Base-by-base conservation (phyloP, 169 alveolate species). In the Plasmodium falciparum region DNA sequence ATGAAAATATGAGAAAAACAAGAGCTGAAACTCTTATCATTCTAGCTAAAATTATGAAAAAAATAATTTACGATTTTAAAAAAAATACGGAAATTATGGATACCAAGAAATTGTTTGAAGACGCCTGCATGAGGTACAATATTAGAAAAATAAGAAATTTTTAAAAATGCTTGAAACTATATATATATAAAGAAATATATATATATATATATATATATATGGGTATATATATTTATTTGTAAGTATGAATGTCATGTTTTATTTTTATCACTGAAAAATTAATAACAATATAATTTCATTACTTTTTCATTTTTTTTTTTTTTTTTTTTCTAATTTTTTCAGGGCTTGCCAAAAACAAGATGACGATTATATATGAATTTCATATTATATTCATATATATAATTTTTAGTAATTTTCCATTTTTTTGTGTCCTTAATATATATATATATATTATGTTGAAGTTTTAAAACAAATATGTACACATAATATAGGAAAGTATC, bases 1-100 rank as follows among this genome's bases (percentile, higher is more conserved):
- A 95, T 59, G 88, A 92, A 33, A 90, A 88, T 0, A 76, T 93
- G 93, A 93, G 98, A 33, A 74, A 94, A 65, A 92, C 92, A 54
- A 92, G 98, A n/a, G 98, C 98, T 3, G 95, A 95, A 83, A 97
- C 97, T 26, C 94, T 96, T 45, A 93, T 95, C 4, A 96, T 92
- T 62, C 72, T 95, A 80, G 98, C 98, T 8, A 90, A 93, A 26
- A 89, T 94, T 58, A 95, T 96, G 88, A 94, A 94, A 92, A 90
- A 78, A 50, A 96, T 78, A n/a, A 78, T 78, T 20, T 69, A 78
- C 24, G 78, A 78, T 5, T 78, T 49, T 78, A 66, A 65, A 43
- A 78, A 78, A 58, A 78, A 78, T 49, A 78, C 65, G 24, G 89
- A 78, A 45, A 47, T 78, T 11, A 78, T 63, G 78, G 89, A 78